Base-by-base conservation (phyloP, 352 stramenopile genomes). In the Pythium coloratum region DNA sequence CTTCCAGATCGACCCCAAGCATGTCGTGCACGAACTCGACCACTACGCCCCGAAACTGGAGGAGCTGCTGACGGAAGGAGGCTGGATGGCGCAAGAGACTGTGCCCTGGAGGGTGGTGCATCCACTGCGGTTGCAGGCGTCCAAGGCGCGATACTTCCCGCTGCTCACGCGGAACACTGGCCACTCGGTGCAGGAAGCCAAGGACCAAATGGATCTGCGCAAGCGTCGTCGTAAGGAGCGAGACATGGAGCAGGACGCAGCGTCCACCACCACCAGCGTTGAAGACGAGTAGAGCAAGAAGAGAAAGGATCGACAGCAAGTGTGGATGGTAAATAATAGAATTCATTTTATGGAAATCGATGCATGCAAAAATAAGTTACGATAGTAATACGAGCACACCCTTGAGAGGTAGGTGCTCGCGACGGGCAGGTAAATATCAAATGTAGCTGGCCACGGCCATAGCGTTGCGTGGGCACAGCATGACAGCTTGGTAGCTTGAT, bases 171-270 rank as follows among this genome's bases (percentile, higher is more conserved):
- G 88, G 9, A 80, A 93, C 59, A 92, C 82, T 12, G 86, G 82
- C 40, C 67, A 91, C 71, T 94, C 88, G 18, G 86, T 94, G 24
- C 80, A 90, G 55, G 88, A 96, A 68, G 82, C 86, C 50, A 91
- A 94, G 72, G 68, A 77, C 28, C 87, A 85, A 66, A 81, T 89
- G 68, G 71, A 74, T n/a, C 81, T 90, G 30, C 83, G 83, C 53
- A 94, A 94, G 73, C 84, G 86, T 34, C 81, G 84, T 1, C 86
- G 84, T 34, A 49, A 69, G 26, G 73, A 75, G 38, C 42, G 62
- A 14, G 69, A 80, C 24, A 32, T 57, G 20, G 70, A 73, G 34
- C 49, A 67, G 14, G 47, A 9, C 0, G 33, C 28, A 4, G 64
- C 57, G 1, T 49, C 51, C 30, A 67, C 33, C 38, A 60, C 53